Percentiles rank a stretch among this genome's conserved stretches.
phyloP scores from a whole-genome alignment of 2,329 filamentous ascomycete species.

The Aspergillus pseudoterreus region DNA sequence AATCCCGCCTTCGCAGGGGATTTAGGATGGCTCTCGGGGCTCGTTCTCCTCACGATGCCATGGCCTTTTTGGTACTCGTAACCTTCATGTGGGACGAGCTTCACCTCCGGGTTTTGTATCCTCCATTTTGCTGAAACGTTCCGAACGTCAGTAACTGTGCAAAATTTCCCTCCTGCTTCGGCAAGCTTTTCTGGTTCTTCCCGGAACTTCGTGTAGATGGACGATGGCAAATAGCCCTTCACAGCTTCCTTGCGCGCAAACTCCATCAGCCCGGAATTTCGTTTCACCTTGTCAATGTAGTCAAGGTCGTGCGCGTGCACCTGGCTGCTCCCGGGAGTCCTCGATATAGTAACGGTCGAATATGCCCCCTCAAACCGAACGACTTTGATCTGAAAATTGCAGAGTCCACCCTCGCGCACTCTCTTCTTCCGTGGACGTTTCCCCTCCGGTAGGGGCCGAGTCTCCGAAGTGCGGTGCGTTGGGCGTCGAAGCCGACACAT shows the following conservation, averaged over 20 bases:
- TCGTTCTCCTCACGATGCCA: conserved; percentile 36
- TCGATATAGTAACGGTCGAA: conserved; percentile 41
- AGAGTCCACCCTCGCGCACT: conserved; percentile 43
- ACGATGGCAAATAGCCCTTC: conserved; percentile 47
- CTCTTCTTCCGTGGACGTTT: conserved; percentile 44
- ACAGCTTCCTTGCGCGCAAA: conserved; percentile 42
- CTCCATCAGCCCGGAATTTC: conserved; percentile 48
- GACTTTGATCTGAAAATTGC: conserved; percentile 48
- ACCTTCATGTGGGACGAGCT: conserved; percentile 43
- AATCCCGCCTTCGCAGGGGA: conserved; percentile 6
- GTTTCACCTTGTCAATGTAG: conserved; percentile 46
- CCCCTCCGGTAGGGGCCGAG: conserved; percentile 41
- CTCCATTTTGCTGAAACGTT: conserved; percentile 49
- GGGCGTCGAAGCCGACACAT: conserved; percentile 44
- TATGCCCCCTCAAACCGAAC: conserved; percentile 42
- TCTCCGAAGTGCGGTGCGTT: conserved; percentile 38
- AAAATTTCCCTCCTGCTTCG: conserved; percentile 44
- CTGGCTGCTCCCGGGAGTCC: conserved; percentile 38
- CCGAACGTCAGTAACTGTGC: conserved; percentile 46
- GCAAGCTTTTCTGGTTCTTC: conserved; percentile 43
- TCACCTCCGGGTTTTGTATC: conserved; percentile 41
- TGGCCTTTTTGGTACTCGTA: conserved; percentile 43
- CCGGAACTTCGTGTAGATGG: conserved; percentile 47
- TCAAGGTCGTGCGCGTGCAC: conserved; percentile 46
- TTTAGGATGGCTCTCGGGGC: conserved; percentile 12